These are phyloP conservation scores for Coniosporium apollinis DNA, from an alignment of 495 filamentous ascomycete genomes.

Conservation along the genomic window DNA sequence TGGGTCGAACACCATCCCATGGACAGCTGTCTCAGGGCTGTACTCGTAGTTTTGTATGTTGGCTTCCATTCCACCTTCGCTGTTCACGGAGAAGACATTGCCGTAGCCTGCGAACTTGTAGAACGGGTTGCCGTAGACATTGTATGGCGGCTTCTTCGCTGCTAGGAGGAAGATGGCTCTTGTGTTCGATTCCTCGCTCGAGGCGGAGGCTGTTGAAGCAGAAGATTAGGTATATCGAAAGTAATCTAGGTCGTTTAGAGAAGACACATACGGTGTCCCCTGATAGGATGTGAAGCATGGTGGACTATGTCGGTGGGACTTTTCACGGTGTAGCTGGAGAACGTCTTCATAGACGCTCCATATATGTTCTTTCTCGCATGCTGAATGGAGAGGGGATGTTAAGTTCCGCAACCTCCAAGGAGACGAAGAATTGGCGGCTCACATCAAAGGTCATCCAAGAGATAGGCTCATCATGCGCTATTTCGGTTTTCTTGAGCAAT, in stretches of 20 bases:
- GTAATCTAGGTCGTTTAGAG: not conserved
- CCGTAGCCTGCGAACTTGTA: constrained; percentile 69
- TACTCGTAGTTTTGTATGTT: constrained; percentile 73
- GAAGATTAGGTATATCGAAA: too few species aligned
- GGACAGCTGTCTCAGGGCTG: constrained; percentile 54
- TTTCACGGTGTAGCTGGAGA: constrained; percentile 61
- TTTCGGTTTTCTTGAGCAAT: constrained; percentile 59
- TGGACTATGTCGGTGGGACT: constrained; percentile 65
- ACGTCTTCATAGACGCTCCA: constrained; percentile 78
- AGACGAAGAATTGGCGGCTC: constrained; percentile 15
- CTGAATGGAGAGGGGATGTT: constrained; percentile 21
- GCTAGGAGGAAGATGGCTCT: constrained; percentile 74
- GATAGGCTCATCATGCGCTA: constrained; percentile 66
- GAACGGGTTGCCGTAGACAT: constrained; percentile 75
- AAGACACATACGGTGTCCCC: constrained; percentile 36
- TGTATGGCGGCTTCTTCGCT: constrained; percentile 55
- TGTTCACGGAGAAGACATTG: constrained; percentile 55
- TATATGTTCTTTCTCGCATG: constrained; percentile 71
- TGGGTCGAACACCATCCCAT: constrained; percentile 79
- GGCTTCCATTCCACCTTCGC: constrained; percentile 40
- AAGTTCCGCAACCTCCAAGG: constrained; percentile 6
- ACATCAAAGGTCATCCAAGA: constrained; percentile 84
- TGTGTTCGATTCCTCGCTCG: constrained; percentile 54
- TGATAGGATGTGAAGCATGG: constrained; percentile 53
- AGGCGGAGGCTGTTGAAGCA: constrained; percentile 39